Conservation (phyloP, 2,329 filamentous ascomycete species). For the Pseudocercospora eumusae region DNA sequence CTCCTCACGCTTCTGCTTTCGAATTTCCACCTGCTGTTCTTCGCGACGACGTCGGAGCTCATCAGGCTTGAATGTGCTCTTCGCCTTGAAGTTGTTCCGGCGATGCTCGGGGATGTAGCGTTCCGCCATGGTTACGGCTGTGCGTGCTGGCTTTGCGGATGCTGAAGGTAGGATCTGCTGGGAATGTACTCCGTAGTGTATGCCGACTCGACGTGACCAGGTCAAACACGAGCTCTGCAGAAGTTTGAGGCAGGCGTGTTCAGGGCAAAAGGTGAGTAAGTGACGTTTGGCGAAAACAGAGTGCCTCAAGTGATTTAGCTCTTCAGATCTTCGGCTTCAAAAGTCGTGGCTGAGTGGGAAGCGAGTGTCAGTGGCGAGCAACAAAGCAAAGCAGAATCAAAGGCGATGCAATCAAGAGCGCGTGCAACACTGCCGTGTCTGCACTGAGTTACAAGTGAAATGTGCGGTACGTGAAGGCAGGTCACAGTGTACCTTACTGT, state of each 20-base stretch:
- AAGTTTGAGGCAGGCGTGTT: constrained; percentile 2
- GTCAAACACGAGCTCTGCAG: neutral
- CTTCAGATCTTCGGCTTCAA: neutral
- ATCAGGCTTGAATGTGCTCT: constrained; percentile 98
- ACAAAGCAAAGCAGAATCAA: neutral
- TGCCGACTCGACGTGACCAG: constrained; percentile 12
- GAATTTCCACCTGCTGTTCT: constrained; percentile 98
- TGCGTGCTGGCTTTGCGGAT: constrained; percentile 17
- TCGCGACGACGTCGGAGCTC: constrained; percentile 97
- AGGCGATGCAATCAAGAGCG: neutral
- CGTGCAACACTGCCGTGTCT: neutral
- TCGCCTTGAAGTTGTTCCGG: constrained; percentile 98
- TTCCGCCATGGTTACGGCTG: constrained; percentile 76
- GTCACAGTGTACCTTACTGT: no score
- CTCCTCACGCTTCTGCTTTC: constrained; percentile 97
- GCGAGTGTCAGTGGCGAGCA: neutral
- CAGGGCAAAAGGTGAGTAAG: constrained; percentile 12
- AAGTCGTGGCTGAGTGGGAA: neutral
- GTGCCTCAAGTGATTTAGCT: constrained; percentile 4
- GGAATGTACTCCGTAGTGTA: constrained; percentile 10
- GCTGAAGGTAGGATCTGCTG: constrained; percentile 8
- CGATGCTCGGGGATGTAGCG: constrained; percentile 99
- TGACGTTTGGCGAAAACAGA: constrained; percentile 19
- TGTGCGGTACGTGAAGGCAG: neutral
- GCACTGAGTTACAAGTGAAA: no score